Base-by-base conservation (phyloP, 2,329 filamentous ascomycete species). In the Fusarium pseudoanthophilum region DNA sequence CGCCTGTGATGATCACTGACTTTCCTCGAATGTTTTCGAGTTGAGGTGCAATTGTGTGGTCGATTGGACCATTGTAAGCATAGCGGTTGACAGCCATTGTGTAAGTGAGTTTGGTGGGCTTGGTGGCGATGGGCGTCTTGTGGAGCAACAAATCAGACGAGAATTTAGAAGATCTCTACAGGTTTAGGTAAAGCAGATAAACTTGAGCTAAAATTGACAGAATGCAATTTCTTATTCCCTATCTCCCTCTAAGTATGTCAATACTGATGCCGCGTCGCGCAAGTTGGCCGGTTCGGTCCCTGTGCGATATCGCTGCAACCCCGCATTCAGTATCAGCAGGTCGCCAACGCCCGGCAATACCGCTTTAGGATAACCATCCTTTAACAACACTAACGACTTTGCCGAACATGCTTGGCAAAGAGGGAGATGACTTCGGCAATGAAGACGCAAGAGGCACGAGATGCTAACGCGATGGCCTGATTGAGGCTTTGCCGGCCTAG, bases 1-100 rank as follows among this genome's bases (percentile, higher is more conserved):
- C 85, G n/a, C 85, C 85, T 3, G 85, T 87, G 21, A 87, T 81
- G 28, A 87, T 80, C 30, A 86, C 84, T 2, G 83, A 84, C 71
- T 86, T 87, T 34, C 83, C 84, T 7, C 74, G 78, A 14, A 85
- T 37, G 8, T 69, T 49, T 0, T 76, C 58, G 13, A 69, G 60
- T 34, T 66, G 36, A 1, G 61, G 57, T 4, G 51, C 15, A 18
- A 49, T 10, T 9, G 71, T 76, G 40, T 75, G 69, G 58, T 76
- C 71, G 20, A 76, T 42, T 7, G 74, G 73, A 14, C 74, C 74
- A n/a, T 53, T 68, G 53, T 76, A 76, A 11, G 52, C 37, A 37
- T 76, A 76, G 28, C 73, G 71, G 13, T 69, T 42, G 15, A 75
- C 40, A 39, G 67, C 26, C 71, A 72, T 68, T 4, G n/a, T 49